Conservation (phyloP, 192 early-diverging fungal species). For the Backusella sp. region DNA sequence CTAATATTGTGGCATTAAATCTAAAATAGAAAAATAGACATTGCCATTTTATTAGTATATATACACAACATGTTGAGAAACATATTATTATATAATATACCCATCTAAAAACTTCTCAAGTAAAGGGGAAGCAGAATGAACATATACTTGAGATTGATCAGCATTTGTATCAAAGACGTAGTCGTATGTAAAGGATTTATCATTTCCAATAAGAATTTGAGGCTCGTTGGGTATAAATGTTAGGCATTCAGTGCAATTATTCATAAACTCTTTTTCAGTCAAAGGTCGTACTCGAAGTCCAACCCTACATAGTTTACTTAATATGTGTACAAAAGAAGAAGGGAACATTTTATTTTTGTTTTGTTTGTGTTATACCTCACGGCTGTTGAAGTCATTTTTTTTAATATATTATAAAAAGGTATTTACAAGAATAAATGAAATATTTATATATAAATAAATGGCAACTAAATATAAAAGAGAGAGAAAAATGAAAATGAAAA, state of each 20-base stretch:
- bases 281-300: conserved; percentile 81
- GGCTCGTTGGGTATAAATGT: conserved; percentile 57
- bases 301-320: conserved; percentile 46
- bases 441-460: conserved; percentile 10
- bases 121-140: conserved; percentile 54
- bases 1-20: conserved; percentile 94
- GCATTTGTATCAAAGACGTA: conserved; percentile 60
- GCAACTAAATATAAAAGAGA: conserved; percentile 1
- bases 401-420: not conserved
- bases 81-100: conserved; percentile 32
- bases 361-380: conserved; percentile 36
- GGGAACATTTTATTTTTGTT: not conserved
- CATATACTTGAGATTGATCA: conserved; percentile 58
- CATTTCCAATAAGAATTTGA: conserved; percentile 62
- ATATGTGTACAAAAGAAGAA: not conserved
- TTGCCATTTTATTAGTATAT: not conserved
- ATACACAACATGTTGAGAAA: not conserved
- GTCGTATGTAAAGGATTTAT: conserved; percentile 70
- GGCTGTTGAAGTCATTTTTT: conserved; percentile 30
- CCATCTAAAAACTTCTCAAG: conserved; percentile 73
- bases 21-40: conserved; percentile 34
- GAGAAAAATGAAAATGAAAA: not conserved
- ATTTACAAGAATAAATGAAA: conserved; percentile 5
- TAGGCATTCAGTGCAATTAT: conserved; percentile 59
- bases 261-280: conserved; percentile 67